Conservation (phyloP, 305 asterid species). For the Rubia tinctorum region DNA sequence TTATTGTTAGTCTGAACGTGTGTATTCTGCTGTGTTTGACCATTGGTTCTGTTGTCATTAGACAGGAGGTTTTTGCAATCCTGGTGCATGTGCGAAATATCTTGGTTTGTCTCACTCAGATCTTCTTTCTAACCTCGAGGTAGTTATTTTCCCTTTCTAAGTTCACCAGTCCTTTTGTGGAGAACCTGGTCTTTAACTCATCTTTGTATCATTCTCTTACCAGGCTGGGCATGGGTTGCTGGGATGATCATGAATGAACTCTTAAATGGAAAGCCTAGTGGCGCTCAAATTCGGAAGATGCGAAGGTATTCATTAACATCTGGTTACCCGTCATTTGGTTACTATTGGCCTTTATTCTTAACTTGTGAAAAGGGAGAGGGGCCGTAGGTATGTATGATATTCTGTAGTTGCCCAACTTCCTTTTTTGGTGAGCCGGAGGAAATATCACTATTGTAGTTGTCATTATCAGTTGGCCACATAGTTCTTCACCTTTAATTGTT, state of each 20-base stretch:
- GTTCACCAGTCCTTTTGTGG: neutral
- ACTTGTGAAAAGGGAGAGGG: neutral
- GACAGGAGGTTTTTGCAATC: conserved; percentile 99
- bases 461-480: neutral
- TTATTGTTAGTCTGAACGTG: neutral
- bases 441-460: neutral
- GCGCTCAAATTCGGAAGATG: too few relatives aligned
- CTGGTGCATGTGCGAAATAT: conserved; percentile 98
- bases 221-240: conserved; percentile 97
- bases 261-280: conserved; percentile 90
- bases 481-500: conserved; percentile 20
- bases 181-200: neutral
- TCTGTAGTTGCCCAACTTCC: neutral
- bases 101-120: conserved; percentile 89
- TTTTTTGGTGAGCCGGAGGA: neutral
- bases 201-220: conserved; percentile 4
- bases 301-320: too few relatives aligned
- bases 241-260: conserved; percentile 98
- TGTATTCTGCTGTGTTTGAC: conserved; percentile 8
- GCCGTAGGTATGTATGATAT: neutral
- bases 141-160: conserved; percentile 27
- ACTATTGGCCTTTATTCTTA: neutral
- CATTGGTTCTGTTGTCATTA: conserved; percentile 29
- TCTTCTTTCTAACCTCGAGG: conserved; percentile 92
- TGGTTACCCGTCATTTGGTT: neutral